Evolutionary conservation across 2,329 filamentous ascomycete species (phyloP), one percentile per base, ranked within the genome.

Genomic region (Colletotrichum truncatum): DNA sequence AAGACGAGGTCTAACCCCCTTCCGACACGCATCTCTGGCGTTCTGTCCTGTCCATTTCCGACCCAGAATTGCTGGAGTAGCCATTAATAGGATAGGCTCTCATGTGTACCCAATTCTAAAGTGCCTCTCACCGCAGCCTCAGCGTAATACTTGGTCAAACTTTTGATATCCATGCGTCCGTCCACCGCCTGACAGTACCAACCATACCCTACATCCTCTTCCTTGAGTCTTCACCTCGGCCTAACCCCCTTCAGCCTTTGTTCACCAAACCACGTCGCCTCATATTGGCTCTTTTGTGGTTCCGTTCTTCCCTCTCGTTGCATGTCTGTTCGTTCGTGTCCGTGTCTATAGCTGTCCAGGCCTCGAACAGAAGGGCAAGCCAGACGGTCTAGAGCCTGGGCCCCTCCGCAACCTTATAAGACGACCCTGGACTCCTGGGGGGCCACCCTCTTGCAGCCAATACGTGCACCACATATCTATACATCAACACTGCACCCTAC

Each of bases 381-480:
- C 43, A 46, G 23, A 4, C 23, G 28, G 23, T 6, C 43, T 14
- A 16, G 9, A 26, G 41, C 38, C 8, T 28, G 23, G 28, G 34
- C 26, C 46, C 46, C 46, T 51, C 46, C 46, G 21, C 46, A 51
- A 34, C 46, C 28, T 34, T 49, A 43, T 18, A 41, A 43, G 38
- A 26, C 39, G 32, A 39, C 49, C 34, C 52, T 41, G 26, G 25
- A n/a, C 52, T 30, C 25, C 18, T 43, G 52, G 52, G 52, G 52
- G 16, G 38, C 52, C 38, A 41, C 38, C 51, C 51, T 41, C 38
- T 32, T 30, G 38, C 18, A 43, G 25, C 34, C 16, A 21, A 45
- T n/a, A 41, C 39, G 45, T 36, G 45, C 26, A 14, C 25, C 55
- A 32, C 28, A 49, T 64, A 34, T 41, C 55, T 39, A 58, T 60